Base-by-base conservation (phyloP, 441 rosid species). In the Biscutella laevigata region DNA sequence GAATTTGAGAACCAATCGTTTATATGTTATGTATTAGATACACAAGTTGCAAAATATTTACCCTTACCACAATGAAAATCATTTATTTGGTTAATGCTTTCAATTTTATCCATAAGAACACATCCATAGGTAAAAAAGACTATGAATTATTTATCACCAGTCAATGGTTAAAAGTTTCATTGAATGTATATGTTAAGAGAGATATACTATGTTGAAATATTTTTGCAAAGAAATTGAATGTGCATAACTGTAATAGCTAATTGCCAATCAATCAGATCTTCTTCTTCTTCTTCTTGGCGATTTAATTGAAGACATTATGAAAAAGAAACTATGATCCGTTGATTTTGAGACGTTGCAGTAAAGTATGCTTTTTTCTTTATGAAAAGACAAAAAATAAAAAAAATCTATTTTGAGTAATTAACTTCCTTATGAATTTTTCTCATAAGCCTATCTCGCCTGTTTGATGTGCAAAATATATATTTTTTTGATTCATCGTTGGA, bases 261-360 rank as follows among this genome's bases (percentile, higher is more conserved):
- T 13, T 29, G 10, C 33, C 19, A 13, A 29, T 12, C 33, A 35
- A 35, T 5, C 16, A 33, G n/a, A n/a, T n/a, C n/a, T n/a, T n/a
- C n/a, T n/a, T n/a, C n/a, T n/a, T n/a, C n/a, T n/a, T n/a, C n/a
- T n/a, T n/a, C n/a, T n/a, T n/a, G n/a, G n/a, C n/a, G n/a, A n/a
- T n/a, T n/a, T n/a, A n/a, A n/a, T n/a, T n/a, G n/a, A n/a, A n/a
- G n/a, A n/a, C n/a, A n/a, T n/a, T n/a, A n/a, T n/a, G n/a, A n/a
- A 22, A 42, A 45, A 15, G 22, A 8, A 8, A 15, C 1, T n/a
- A 29, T 3, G 1, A 36, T 8, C 20, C 55, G 61, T 62, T 53
- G 61, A 62, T 53, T 62, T 44, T n/a, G n/a, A n/a, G 58, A 54
- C 67, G 67, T 62, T 44, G 20, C 48, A 62, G 26, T 28, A 35